phyloP scores from a whole-genome alignment of 73 alveolate genomes.

The Paramecium tetraurelia region DNA sequence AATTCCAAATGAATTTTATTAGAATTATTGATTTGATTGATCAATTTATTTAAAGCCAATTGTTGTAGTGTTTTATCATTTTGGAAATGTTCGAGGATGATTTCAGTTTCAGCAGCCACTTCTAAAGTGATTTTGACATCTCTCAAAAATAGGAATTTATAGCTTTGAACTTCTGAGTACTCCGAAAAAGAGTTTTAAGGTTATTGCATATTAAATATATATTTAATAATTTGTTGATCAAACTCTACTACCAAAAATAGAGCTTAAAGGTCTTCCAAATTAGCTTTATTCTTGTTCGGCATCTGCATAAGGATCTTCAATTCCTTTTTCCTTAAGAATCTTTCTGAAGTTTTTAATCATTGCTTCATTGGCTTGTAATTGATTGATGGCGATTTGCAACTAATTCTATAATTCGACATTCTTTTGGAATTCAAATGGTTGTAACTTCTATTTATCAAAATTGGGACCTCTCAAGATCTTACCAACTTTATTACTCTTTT shows the following conservation, averaged over 20 bases:
- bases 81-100: not conserved
- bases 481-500: not conserved
- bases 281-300: not conserved
- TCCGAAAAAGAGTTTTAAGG: not conserved
- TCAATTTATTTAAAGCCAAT: not conserved
- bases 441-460: constrained; percentile 20
- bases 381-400: not conserved
- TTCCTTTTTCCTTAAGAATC: constrained; percentile 12
- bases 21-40: not conserved
- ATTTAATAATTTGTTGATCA: not conserved
- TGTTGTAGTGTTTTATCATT: not conserved
- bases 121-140: not conserved
- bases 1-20: not conserved
- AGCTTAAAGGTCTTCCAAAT: not conserved
- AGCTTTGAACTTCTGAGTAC: not conserved
- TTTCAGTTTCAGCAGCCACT: not conserved
- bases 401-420: not conserved
- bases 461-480: constrained; percentile 31
- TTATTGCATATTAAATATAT: not conserved
- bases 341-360: constrained; percentile 22
- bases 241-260: constrained; percentile 11
- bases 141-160: not conserved
- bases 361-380: not conserved
- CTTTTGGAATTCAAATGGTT: not conserved
- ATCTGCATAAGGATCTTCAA: constrained; percentile 28